Evolutionary conservation across 352 stramenopile species (phyloP).

Genomic region (Globisporangium parvum): DNA sequence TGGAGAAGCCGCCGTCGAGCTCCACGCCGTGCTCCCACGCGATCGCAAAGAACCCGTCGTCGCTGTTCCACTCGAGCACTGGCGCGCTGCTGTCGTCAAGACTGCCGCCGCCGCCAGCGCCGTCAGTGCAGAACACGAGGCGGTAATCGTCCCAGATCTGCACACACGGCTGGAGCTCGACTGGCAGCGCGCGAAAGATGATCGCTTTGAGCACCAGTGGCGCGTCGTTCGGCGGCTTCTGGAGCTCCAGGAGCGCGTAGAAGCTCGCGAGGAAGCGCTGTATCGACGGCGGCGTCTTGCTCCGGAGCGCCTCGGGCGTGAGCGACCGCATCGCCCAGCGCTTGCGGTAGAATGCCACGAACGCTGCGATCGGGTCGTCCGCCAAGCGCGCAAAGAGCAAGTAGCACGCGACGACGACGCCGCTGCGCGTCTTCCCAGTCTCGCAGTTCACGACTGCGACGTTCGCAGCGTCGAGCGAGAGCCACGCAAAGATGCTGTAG

Average conservation of each 20-base stretch:
- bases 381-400: conserved; percentile 81
- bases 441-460: conserved; percentile 87
- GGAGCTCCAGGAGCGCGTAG: conserved; percentile 43
- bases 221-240: conserved; percentile 50
- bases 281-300: conserved; percentile 74
- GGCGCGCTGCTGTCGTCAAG: conserved; percentile 21
- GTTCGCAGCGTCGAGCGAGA: conserved; percentile 74
- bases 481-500: conserved; percentile 91
- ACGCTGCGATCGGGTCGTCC: conserved; percentile 75
- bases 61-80: conserved; percentile 71
- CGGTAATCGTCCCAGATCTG: conserved; percentile 83
- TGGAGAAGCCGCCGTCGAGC: conserved; percentile 75
- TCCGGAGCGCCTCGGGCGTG: conserved; percentile 45
- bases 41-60: conserved; percentile 76
- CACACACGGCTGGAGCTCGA: conserved; percentile 70
- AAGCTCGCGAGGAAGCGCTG: conserved; percentile 70
- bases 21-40: conserved; percentile 74
- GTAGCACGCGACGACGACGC: conserved; percentile 91
- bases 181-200: conserved; percentile 61
- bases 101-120: conserved; percentile 4
- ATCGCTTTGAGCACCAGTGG: conserved; percentile 74
- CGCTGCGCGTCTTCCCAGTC: conserved; percentile 91
- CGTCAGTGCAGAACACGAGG: conserved; percentile 57
- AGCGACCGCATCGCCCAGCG: conserved; percentile 71
- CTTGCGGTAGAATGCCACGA: conserved; percentile 88